Evolutionary conservation across 306 rosid species (phyloP), one percentile per base, ranked within the genome.

Genomic region (Rubus idaeus): DNA sequence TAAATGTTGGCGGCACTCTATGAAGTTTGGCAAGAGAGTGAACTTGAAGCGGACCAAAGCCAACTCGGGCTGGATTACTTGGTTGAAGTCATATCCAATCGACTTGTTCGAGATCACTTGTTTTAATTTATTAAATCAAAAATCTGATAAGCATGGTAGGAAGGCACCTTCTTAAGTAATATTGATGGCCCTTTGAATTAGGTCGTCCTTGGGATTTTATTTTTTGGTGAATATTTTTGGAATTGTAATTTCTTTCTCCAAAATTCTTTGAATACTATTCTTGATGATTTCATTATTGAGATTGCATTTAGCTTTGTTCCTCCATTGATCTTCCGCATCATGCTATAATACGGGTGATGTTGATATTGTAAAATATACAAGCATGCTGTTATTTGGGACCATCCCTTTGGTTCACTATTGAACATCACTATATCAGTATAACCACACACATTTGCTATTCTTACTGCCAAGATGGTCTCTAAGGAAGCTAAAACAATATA

Each of bases 1-100:
- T 13, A 90, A 77, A 83, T 88, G 92, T 77, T 86, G 96, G 92
- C 79, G 84, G 57, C 92, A 90, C 83, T 86, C 75, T 61, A 70
- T 90, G 84, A 77, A 75, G 83, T 82, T 80, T 20, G 41, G 73
- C 58, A 60, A 87, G 84, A 21, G 62, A 75, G 74, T 82, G 81
- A 77, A 82, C 78, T 23, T 69, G 41, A 67, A 79, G 77, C 75
- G 10, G 30, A 10, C 18, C 37, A 16, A 45, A 74, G 26, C 9
- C 12, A 47, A 10, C 8, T 70, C 60, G 5, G 41, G 14, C 0
- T 74, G 26, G 68, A 42, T 60, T 37, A 56, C 56, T 10, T 44
- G 77, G 77, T 60, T 74, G 69, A 74, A 45, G 46, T 45, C 56
- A 23, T 39, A 8, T 60, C 57, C 69, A 60, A 16, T 13, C 13